Evolutionary conservation across 495 filamentous ascomycete genomes (phyloP).

Genomic region (Penicillium cataractarum): DNA sequence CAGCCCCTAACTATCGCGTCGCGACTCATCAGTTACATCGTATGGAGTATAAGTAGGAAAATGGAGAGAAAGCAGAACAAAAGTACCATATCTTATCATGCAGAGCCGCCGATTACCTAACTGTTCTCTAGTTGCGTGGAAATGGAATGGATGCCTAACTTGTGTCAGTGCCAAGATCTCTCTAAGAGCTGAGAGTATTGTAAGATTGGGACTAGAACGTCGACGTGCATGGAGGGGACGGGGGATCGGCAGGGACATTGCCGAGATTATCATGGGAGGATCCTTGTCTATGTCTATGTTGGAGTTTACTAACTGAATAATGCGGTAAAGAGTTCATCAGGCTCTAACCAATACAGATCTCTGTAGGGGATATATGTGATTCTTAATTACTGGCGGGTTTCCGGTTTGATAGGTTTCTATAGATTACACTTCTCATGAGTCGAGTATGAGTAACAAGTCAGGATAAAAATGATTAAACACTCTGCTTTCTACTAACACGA

Average conservation of each 20-base stretch:
- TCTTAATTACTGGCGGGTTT: no score
- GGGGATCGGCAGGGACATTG: constrained; percentile 34
- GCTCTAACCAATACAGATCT: no score
- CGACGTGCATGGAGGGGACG: constrained; percentile 15
- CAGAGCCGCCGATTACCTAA: background rate
- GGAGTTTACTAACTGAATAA: background rate
- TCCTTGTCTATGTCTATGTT: no score
- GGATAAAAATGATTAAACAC: no score
- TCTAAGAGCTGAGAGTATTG: no score
- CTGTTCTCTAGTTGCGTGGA: no score
- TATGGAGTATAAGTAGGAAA: background rate
- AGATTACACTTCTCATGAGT: no score
- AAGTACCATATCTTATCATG: background rate
- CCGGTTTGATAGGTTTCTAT: no score
- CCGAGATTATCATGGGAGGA: constrained; percentile 1
- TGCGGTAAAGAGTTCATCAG: no score
- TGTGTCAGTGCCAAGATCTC: background rate
- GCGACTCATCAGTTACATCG: background rate
- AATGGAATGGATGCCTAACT: background rate
- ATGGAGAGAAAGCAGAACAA: background rate
- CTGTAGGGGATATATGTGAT: no score
- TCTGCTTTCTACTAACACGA: background rate
- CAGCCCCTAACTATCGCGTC: background rate
- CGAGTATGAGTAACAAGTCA: no score
- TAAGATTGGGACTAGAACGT: background rate